These are phyloP conservation scores for Russula compacta DNA, from an alignment of 768 basidiomycete genomes.

Conservation along the genomic window DNA sequence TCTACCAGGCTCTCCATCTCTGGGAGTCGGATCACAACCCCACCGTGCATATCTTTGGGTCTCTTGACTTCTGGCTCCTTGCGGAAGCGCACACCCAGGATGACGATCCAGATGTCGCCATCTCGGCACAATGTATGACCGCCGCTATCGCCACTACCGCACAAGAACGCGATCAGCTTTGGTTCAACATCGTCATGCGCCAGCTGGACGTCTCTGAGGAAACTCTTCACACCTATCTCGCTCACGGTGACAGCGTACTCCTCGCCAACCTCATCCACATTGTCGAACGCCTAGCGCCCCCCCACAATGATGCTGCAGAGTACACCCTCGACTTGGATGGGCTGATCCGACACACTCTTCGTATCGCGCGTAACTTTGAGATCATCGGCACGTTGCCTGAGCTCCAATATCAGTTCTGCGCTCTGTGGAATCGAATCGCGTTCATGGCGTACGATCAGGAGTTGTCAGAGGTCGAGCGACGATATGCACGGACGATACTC, in stretches of 20 bases:
- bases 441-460: background rate
- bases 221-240: background rate
- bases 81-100: constrained; percentile 7
- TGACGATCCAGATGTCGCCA: constrained; percentile 13
- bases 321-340: constrained; percentile 4
- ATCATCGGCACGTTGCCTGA: constrained; percentile 3
- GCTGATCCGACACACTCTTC: constrained; percentile 7
- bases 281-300: background rate
- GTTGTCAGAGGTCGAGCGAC: constrained; percentile 9
- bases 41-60: constrained; percentile 1
- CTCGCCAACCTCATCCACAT: constrained; percentile 15
- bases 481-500: constrained; percentile 9
- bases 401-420: constrained; percentile 6
- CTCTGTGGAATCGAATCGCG: constrained; percentile 9
- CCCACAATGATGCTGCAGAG: background rate
- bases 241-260: constrained; percentile 11
- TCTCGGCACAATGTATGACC: constrained; percentile 10
- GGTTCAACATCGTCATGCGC: constrained; percentile 1
- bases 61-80: constrained; percentile 8
- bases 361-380: constrained; percentile 7
- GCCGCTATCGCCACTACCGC: background rate
- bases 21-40: constrained; percentile 8
- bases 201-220: constrained; percentile 5
- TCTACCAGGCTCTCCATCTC: constrained; percentile 9
- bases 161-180: constrained; percentile 9